Conservation (phyloP, 305 asterid genomes). For the Plantago rigida region DNA sequence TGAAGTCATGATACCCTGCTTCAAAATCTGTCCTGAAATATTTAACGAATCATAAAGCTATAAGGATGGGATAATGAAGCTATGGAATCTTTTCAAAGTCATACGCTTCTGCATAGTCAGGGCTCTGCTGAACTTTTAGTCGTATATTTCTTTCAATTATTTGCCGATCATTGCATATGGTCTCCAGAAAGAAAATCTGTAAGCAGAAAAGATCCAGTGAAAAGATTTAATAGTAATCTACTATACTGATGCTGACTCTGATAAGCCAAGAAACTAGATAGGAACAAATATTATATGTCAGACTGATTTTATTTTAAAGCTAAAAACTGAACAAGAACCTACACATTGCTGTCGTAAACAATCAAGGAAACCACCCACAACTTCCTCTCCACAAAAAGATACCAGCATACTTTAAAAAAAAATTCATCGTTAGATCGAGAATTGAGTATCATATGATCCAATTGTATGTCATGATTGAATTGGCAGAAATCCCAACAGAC, state of each 20-base stretch:
- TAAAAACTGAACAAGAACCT: background rate
- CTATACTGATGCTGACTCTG: slow-evolving; percentile 12
- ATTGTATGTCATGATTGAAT: too few species aligned
- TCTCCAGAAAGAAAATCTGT: slow-evolving; percentile 91
- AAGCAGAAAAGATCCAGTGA: slow-evolving; percentile 26
- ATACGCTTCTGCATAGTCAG: slow-evolving; percentile 98
- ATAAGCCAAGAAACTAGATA: slow-evolving; percentile 15
- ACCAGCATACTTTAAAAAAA: too few species aligned
- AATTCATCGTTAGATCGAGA: too few species aligned
- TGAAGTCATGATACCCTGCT: slow-evolving; percentile 94
- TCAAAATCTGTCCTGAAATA: slow-evolving; percentile 91
- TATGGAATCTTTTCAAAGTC: slow-evolving; percentile 25
- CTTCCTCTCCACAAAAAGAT: too few species aligned
- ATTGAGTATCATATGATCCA: too few species aligned
- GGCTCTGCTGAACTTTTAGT: slow-evolving; percentile 98
- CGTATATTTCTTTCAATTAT: slow-evolving; percentile 96
- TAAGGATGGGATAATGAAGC: slow-evolving; percentile 19
- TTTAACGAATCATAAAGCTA: slow-evolving; percentile 27
- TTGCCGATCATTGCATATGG: slow-evolving; percentile 75
- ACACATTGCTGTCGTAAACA: too few species aligned
- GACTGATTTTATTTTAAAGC: background rate
- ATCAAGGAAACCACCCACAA: too few species aligned
- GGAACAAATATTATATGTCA: too few species aligned
- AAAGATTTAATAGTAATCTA: slow-evolving; percentile 14
- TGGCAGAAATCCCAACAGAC: too few species aligned